A percentile compares a stretch with the other conserved stretches of the same genome.
phyloP scores from a whole-genome alignment of 257 asterid species.

The Ilex asprella region DNA sequence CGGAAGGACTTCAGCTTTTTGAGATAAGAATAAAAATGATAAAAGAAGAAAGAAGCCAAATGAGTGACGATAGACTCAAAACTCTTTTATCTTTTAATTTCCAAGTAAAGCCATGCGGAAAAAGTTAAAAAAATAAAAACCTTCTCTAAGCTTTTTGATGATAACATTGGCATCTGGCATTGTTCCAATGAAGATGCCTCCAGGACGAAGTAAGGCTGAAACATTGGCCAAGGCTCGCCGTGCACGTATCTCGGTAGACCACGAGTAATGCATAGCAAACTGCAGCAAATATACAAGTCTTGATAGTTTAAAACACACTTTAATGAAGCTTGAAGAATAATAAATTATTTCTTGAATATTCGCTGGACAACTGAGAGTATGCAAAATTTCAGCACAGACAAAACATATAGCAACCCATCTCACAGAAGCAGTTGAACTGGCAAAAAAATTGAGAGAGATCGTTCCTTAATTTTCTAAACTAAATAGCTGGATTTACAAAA shows the following conservation, averaged over 20 bases:
- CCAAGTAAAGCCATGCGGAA: conserved; percentile 1
- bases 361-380: no score
- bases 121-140: conserved; percentile 27
- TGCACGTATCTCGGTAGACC: conserved; percentile 99
- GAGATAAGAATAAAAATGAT: no score
- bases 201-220: conserved; percentile 94
- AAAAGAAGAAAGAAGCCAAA: background rate
- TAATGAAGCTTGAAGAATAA: background rate
- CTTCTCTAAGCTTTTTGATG: conserved; percentile 81
- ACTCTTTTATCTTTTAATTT: no score
- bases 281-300: conserved; percentile 30
- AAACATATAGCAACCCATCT: no score
- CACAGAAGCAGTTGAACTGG: no score
- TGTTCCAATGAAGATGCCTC: conserved; percentile 93
- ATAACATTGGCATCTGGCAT: conserved; percentile 99
- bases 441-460: no score
- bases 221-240: conserved; percentile 89
- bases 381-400: no score
- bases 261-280: conserved; percentile 99
- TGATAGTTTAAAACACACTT: conserved; percentile 10
- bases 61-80: no score
- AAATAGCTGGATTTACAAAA: background rate
- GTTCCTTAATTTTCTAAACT: no score
- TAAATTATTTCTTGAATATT: background rate
- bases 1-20: no score